These are phyloP conservation scores for Fusarium odoratissimum DNA, from an alignment of 2,329 filamentous ascomycete genomes.

Conservation along the genomic window DNA sequence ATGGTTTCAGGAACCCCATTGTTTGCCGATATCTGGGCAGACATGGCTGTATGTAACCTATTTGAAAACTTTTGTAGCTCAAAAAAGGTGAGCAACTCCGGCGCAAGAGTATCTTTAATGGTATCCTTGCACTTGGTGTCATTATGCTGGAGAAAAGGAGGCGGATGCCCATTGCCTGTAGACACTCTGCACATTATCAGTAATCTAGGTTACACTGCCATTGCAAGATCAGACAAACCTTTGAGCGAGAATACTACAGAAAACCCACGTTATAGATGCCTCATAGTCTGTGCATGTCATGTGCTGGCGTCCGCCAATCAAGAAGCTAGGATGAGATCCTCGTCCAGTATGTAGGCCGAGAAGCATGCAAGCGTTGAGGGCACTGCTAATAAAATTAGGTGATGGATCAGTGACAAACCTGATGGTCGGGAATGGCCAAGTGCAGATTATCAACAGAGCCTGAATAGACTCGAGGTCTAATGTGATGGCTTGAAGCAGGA, in stretches of 20 bases:
- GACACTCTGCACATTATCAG: slow-evolving; percentile 42
- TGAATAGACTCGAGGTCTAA: slow-evolving; percentile 62
- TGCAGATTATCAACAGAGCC: slow-evolving; percentile 61
- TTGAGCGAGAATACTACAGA: slow-evolving; percentile 64
- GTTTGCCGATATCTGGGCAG: slow-evolving; percentile 59
- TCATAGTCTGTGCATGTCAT: slow-evolving; percentile 62
- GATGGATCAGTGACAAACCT: slow-evolving; percentile 65
- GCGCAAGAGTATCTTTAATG: slow-evolving; percentile 55
- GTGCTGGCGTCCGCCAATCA: slow-evolving; percentile 56
- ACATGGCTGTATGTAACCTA: slow-evolving; percentile 60
- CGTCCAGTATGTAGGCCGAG: slow-evolving; percentile 65
- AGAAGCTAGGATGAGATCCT: slow-evolving; percentile 62
- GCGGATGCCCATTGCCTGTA: slow-evolving; percentile 59
- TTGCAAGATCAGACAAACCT: slow-evolving; percentile 48
- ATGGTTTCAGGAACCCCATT: slow-evolving; percentile 60
- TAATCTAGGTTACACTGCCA: background rate
- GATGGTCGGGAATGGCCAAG: slow-evolving; percentile 64
- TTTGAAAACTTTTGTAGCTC: slow-evolving; percentile 65
- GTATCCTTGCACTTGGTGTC: slow-evolving; percentile 57
- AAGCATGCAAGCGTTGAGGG: slow-evolving; percentile 60
- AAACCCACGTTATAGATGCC: slow-evolving; percentile 64
- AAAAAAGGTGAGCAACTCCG: slow-evolving; percentile 57
- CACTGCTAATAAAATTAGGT: slow-evolving; percentile 58
- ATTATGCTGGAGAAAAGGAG: slow-evolving; percentile 62
- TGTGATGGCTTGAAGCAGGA: slow-evolving; percentile 55